Percentiles rank a stretch among this genome's conserved stretches.
These are phyloP conservation scores for Anthostomella pinea DNA, from an alignment of 2,329 filamentous ascomycete species.

Conservation along the genomic window DNA sequence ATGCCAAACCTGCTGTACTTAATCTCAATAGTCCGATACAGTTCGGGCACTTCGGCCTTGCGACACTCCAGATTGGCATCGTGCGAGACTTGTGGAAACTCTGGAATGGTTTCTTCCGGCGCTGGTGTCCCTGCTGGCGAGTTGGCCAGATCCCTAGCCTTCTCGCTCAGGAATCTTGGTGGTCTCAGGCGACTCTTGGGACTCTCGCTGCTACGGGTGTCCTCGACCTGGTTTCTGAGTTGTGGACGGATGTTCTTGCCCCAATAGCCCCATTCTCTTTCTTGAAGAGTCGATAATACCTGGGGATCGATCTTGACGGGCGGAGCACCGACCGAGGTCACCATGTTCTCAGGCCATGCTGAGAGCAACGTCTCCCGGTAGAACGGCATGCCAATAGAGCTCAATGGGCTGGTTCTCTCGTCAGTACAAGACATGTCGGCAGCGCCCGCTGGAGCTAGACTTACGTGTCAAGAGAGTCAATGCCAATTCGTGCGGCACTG, in stretches of 20 bases:
- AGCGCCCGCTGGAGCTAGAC: not conserved
- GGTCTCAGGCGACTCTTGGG: conserved; percentile 63
- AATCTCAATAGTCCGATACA: conserved; percentile 94
- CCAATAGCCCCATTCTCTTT: conserved; percentile 73
- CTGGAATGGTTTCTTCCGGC: conserved; percentile 46
- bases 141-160: conserved; percentile 66
- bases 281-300: conserved; percentile 65
- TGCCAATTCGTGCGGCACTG: conserved; percentile 59
- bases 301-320: conserved; percentile 71
- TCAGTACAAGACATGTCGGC: conserved; percentile 10
- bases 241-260: conserved; percentile 72
- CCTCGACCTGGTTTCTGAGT: conserved; percentile 78
- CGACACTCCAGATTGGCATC: conserved; percentile 69
- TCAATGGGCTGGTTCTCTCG: conserved; percentile 61
- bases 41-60: conserved; percentile 77
- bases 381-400: conserved; percentile 84
- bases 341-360: conserved; percentile 79
- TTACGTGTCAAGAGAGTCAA: conserved; percentile 40
- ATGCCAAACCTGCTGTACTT: conserved; percentile 99
- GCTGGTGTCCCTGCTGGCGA: conserved; percentile 40
- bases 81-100: conserved; percentile 63
- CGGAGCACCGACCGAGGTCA: conserved; percentile 83
- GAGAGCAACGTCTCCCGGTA: conserved; percentile 87
- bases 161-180: conserved; percentile 94
- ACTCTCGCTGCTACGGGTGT: conserved; percentile 64